These are phyloP conservation scores for Trichophyton schoenleinii DNA, from an alignment of 2,329 filamentous ascomycete genomes.

Conservation along the genomic window DNA sequence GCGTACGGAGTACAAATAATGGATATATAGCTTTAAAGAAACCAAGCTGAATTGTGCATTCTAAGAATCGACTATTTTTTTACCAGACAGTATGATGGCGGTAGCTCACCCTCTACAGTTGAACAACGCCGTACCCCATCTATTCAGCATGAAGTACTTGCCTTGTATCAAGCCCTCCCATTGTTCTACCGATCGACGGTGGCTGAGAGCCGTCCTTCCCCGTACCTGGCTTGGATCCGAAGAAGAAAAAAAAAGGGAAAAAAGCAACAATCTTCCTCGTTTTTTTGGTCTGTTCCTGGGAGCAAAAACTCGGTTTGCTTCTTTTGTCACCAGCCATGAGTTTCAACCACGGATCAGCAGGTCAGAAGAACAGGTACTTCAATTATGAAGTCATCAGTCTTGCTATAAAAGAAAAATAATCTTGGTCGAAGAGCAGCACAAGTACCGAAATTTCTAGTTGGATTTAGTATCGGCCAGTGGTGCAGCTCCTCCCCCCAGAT, in stretches of 20 bases:
- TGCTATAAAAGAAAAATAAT: neutral
- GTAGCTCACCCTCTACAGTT: neutral
- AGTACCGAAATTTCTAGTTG: neutral
- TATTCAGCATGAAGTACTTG: neutral
- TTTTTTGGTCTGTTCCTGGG: neutral
- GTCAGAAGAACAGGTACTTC: neutral
- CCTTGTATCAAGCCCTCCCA: neutral
- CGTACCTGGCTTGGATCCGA: neutral
- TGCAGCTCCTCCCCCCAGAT: neutral
- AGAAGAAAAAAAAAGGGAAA: neutral
- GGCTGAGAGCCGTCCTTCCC: neutral
- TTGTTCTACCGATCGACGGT: neutral
- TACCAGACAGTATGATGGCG: too few relatives aligned
- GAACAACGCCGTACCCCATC: neutral
- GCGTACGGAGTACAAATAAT: neutral
- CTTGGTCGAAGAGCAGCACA: neutral
- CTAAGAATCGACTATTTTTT: too few relatives aligned
- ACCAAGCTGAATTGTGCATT: too few relatives aligned
- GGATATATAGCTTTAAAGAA: too few relatives aligned
- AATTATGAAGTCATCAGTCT: neutral
- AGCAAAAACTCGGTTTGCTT: neutral
- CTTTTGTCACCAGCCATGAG: neutral
- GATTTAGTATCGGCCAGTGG: neutral
- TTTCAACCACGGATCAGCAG: neutral
- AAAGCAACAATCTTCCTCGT: neutral